These are phyloP conservation scores for Beta lomatogona DNA, from an alignment of 179 eudicot species.

Conservation along the genomic window DNA sequence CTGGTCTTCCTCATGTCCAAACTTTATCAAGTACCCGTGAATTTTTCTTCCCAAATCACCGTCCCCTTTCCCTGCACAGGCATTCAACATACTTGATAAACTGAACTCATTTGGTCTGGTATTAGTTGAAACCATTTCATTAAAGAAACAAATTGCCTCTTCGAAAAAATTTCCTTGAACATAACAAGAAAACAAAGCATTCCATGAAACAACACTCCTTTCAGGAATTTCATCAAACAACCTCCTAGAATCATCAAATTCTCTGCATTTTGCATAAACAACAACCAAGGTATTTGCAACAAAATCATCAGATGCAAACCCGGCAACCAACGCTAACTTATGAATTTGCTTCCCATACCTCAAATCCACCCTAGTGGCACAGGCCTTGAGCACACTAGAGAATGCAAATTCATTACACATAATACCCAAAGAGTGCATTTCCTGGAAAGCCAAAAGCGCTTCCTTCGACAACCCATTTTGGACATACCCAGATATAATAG, in stretches of 20 bases:
- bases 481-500: conserved; percentile 83
- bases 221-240: conserved; percentile 73
- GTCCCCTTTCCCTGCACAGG: conserved; percentile 65
- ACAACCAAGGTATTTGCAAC: conserved; percentile 77
- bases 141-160: conserved; percentile 66
- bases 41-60: conserved; percentile 54
- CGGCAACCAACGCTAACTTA: conserved; percentile 64
- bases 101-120: conserved; percentile 71
- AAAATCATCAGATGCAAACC: conserved; percentile 66
- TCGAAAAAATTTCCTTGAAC: conserved; percentile 51
- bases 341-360: conserved; percentile 66
- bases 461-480: conserved; percentile 61
- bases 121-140: conserved; percentile 68
- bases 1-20: conserved; percentile 67
- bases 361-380: conserved; percentile 60
- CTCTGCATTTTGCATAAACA: conserved; percentile 76
- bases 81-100: conserved; percentile 73
- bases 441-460: conserved; percentile 62
- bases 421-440: conserved; percentile 62
- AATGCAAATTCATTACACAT: conserved; percentile 71
- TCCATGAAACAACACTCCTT: conserved; percentile 86
- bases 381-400: conserved; percentile 85
- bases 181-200: conserved; percentile 74
- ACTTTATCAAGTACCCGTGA: conserved; percentile 72
- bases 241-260: conserved; percentile 61